These are phyloP conservation scores for Rhizopogon roseolus DNA, from an alignment of 768 basidiomycete species.

Conservation along the genomic window DNA sequence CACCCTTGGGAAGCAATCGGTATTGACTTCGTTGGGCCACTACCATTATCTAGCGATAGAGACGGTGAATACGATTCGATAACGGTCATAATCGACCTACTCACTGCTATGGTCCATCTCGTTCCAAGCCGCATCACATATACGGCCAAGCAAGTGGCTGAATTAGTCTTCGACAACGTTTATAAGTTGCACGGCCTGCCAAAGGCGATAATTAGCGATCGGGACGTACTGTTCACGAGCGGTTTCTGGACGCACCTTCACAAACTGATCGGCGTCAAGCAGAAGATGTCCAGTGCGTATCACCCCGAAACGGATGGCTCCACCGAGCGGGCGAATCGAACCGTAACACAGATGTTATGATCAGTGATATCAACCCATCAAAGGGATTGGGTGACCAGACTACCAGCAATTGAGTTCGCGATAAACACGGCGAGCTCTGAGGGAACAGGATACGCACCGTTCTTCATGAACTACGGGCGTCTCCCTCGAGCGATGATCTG, in stretches of 20 bases:
- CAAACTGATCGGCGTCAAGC: constrained; percentile 11
- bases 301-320: constrained; percentile 31
- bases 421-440: constrained; percentile 13
- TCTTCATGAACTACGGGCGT: constrained; percentile 8
- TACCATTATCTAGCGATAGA: too few relatives aligned
- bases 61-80: too few relatives aligned
- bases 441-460: constrained; percentile 14
- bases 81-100: too few relatives aligned
- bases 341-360: constrained; percentile 9
- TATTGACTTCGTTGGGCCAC: too few relatives aligned
- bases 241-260: constrained; percentile 36
- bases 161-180: constrained; percentile 28
- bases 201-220: constrained; percentile 32
- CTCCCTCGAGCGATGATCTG: constrained; percentile 14
- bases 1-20: constrained; percentile 33
- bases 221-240: constrained; percentile 39
- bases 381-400: constrained; percentile 7
- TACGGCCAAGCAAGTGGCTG: constrained; percentile 29
- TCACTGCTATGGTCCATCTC: too few relatives aligned
- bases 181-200: constrained; percentile 38
- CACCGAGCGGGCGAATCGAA: constrained; percentile 16
- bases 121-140: too few relatives aligned
- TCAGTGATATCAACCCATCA: not conserved
- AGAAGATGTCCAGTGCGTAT: constrained; percentile 20
- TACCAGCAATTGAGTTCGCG: constrained; percentile 15